These are phyloP conservation scores for Dactylellina leptospora DNA, from an alignment of 2,329 filamentous ascomycete species.

Conservation along the genomic window DNA sequence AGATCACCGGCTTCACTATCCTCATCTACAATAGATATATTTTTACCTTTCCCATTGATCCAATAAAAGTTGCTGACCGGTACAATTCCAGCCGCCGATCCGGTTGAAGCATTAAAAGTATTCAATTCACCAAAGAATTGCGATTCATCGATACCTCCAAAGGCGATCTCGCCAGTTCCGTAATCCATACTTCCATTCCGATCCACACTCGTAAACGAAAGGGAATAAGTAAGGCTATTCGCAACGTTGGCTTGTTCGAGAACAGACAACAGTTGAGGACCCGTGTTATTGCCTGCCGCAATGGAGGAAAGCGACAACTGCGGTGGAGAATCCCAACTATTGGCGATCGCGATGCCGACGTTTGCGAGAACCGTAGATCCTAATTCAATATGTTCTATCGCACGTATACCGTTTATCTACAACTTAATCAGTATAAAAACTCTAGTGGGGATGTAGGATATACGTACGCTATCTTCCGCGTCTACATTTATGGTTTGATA, in stretches of 20 bases:
- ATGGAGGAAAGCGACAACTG: slow-evolving; percentile 26
- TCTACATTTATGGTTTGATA: slow-evolving; percentile 6
- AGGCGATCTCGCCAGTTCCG: slow-evolving; percentile 20
- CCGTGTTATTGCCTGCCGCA: background rate
- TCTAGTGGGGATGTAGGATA: background rate
- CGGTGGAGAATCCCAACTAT: slow-evolving; percentile 32
- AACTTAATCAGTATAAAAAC: background rate
- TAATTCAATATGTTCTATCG: slow-evolving; percentile 17
- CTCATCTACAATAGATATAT: slow-evolving; percentile 22
- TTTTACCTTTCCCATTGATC: slow-evolving; percentile 22
- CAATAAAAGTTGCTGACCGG: slow-evolving; percentile 43
- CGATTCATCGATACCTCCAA: slow-evolving; percentile 37
- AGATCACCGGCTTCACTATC: slow-evolving; percentile 19
- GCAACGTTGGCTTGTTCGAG: slow-evolving; percentile 23
- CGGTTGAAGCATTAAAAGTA: slow-evolving; percentile 10
- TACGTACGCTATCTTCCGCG: slow-evolving; percentile 21
- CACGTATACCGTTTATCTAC: slow-evolving; percentile 39
- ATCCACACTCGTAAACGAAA: slow-evolving; percentile 30
- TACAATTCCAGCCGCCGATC: slow-evolving; percentile 1
- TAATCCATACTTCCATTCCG: slow-evolving; percentile 13
- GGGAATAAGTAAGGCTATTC: slow-evolving; percentile 39
- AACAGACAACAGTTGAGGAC: slow-evolving; percentile 35
- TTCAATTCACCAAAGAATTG: slow-evolving; percentile 32
- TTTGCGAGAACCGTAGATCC: slow-evolving; percentile 10
- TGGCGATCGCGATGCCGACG: slow-evolving; percentile 34